phyloP scores from a whole-genome alignment of 768 basidiomycete genomes.

The Boletus sp. region DNA sequence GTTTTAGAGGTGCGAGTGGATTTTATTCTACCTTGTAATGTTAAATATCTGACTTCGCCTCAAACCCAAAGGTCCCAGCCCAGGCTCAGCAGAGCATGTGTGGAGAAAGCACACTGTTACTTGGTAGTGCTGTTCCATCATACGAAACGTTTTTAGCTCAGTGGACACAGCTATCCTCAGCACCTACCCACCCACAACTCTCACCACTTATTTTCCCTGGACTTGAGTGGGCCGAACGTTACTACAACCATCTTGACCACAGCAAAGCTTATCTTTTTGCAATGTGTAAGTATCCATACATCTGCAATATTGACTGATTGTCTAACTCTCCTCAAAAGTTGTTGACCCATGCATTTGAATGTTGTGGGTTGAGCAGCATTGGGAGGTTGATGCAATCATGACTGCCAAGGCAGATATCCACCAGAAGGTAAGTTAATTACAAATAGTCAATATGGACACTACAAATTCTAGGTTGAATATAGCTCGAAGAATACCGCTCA shows the following conservation, averaged over 20 bases:
- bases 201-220: not conserved
- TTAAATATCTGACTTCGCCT: too few species aligned
- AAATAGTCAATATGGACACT: too few species aligned
- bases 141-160: not conserved
- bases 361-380: too few species aligned
- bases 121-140: not conserved
- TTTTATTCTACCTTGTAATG: not conserved
- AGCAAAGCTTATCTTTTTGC: constrained; percentile 2
- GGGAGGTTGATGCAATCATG: too few species aligned
- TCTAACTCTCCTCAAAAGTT: too few species aligned
- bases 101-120: not conserved
- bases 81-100: constrained; percentile 1
- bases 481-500: too few species aligned
- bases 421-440: too few species aligned
- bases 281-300: constrained; percentile 3
- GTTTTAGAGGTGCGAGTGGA: constrained; percentile 4
- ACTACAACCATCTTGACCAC: not conserved
- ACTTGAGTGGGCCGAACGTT: not conserved
- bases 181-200: not conserved
- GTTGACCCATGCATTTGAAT: not conserved
- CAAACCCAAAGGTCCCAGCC: not conserved
- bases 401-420: too few species aligned
- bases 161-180: not conserved
- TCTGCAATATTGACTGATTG: not conserved
- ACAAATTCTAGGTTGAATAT: too few species aligned